Evolutionary conservation across 495 filamentous ascomycete species (phyloP).

Genomic region (Talaromyces wortmannii): DNA sequence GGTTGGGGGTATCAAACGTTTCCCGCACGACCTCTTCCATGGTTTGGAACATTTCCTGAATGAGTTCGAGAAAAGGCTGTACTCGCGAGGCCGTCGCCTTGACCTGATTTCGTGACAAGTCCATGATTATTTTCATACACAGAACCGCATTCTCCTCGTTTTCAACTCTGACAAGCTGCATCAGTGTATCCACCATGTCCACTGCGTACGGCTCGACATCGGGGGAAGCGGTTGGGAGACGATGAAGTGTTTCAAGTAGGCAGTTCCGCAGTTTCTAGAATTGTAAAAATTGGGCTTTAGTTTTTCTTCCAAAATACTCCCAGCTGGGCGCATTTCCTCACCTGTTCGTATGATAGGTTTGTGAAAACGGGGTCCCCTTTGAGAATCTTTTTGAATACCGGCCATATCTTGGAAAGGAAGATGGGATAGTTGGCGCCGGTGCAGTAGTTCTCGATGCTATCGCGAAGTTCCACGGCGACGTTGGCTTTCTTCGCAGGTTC

Average conservation of each 20-base stretch:
- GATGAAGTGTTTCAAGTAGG: slow-evolving; percentile 88
- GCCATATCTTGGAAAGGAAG: slow-evolving; percentile 82
- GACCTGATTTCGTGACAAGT: slow-evolving; percentile 85
- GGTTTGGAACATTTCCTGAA: slow-evolving; percentile 90
- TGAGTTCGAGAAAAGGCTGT: slow-evolving; percentile 83
- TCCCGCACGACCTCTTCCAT: slow-evolving; percentile 91
- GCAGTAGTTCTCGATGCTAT: slow-evolving; percentile 72
- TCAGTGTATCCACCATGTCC: slow-evolving; percentile 80
- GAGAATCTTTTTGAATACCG: slow-evolving; percentile 80
- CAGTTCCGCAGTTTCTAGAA: slow-evolving; percentile 80
- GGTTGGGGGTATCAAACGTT: slow-evolving; percentile 73
- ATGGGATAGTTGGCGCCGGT: slow-evolving; percentile 57
- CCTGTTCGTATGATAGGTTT: slow-evolving; percentile 79
- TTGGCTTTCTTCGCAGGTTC: slow-evolving; percentile 72
- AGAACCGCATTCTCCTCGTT: slow-evolving; percentile 98
- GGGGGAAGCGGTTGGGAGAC: slow-evolving; percentile 72
- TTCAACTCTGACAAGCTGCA: slow-evolving; percentile 79
- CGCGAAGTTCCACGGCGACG: slow-evolving; percentile 71
- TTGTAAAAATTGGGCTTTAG: slow-evolving; percentile 8
- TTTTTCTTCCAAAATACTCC: neutral
- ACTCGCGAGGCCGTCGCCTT: slow-evolving; percentile 74
- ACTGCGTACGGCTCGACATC: slow-evolving; percentile 84
- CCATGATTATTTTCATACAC: slow-evolving; percentile 96
- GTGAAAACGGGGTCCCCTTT: slow-evolving; percentile 86
- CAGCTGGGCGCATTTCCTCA: slow-evolving; percentile 18